A percentile compares a stretch with the other conserved stretches of the same genome.
These are phyloP conservation scores for Silene uniflora DNA, from an alignment of 148 eudicot genomes.

Conservation along the genomic window DNA sequence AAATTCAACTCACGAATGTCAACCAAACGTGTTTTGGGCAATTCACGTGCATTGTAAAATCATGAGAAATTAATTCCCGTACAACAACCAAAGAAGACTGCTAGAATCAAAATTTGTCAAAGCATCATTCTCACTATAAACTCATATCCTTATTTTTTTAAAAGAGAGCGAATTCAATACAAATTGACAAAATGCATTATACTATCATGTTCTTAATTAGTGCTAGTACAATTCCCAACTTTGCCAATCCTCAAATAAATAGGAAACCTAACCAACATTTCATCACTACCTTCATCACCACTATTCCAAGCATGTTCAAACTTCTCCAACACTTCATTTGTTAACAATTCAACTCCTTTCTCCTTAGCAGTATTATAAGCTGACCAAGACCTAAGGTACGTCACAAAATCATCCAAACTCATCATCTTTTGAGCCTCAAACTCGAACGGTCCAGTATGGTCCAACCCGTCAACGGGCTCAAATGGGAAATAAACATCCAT, in stretches of 20 bases:
- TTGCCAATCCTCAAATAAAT: slow-evolving; percentile 69
- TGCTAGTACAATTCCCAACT: slow-evolving; percentile 27
- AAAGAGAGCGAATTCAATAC: no score
- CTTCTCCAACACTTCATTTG: slow-evolving; percentile 42
- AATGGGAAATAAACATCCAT: slow-evolving; percentile 56
- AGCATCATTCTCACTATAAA: no score
- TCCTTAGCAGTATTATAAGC: slow-evolving; percentile 71
- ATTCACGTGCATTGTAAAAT: no score
- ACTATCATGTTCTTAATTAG: background rate
- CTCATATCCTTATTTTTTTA: no score
- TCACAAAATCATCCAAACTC: slow-evolving; percentile 54
- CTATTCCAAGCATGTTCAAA: slow-evolving; percentile 58
- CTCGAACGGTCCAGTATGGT: slow-evolving; percentile 66
- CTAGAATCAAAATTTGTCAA: no score
- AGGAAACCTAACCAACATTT: slow-evolving; percentile 51
- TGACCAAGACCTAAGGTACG: slow-evolving; percentile 67
- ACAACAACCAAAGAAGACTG: no score
- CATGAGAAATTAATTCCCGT: no score
- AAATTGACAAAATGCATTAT: no score
- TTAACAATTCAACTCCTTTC: slow-evolving; percentile 68
- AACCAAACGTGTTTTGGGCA: no score
- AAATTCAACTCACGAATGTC: no score
- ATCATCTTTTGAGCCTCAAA: slow-evolving; percentile 47
- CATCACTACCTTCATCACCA: slow-evolving; percentile 30
- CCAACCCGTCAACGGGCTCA: slow-evolving; percentile 55